These are phyloP conservation scores for Curvularia eragrostidis DNA, from an alignment of 2,329 filamentous ascomycete species.

Conservation along the genomic window DNA sequence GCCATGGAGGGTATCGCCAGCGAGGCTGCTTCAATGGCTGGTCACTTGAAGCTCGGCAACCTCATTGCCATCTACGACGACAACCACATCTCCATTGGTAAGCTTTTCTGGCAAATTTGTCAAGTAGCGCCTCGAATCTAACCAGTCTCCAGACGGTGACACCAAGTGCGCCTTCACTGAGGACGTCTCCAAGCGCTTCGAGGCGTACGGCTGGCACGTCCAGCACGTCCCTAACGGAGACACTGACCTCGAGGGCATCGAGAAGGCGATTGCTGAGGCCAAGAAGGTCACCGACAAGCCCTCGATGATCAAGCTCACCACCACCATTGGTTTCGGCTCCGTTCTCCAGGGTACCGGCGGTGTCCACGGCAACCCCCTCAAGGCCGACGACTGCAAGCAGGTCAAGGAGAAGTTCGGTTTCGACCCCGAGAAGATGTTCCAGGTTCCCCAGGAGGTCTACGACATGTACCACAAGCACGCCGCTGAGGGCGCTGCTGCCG, in stretches of 20 bases:
- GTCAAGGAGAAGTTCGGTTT: conserved; percentile 97
- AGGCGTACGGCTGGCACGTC: conserved; percentile 96
- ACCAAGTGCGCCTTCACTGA: conserved; percentile 97
- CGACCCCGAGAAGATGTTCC: conserved; percentile 91
- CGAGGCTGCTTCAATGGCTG: conserved; percentile 90
- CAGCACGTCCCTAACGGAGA: conserved; percentile 86
- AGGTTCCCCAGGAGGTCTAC: conserved; percentile 93
- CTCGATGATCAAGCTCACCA: conserved; percentile 93
- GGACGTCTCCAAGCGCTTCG: conserved; percentile 92
- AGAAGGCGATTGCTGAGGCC: conserved; percentile 83
- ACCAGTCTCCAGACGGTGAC: conserved; percentile 73
- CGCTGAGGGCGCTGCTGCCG: conserved; percentile 82
- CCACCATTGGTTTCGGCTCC: conserved; percentile 96
- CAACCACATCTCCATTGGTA: conserved; percentile 90
- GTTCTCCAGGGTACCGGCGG: conserved; percentile 90
- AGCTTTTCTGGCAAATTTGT: conserved; percentile 30
- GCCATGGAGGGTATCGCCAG: conserved; percentile 97
- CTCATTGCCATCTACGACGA: conserved; percentile 97
- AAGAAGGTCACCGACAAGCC: conserved; percentile 95
- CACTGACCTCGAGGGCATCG: conserved; percentile 83
- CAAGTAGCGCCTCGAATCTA: conserved; percentile 13
- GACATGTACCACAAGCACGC: conserved; percentile 87
- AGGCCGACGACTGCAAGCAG: conserved; percentile 90
- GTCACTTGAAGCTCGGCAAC: conserved; percentile 97
- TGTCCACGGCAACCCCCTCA: conserved; percentile 95